Base-by-base conservation (phyloP, 106 monocot genomes). In the Dioscorea dumetorum region DNA sequence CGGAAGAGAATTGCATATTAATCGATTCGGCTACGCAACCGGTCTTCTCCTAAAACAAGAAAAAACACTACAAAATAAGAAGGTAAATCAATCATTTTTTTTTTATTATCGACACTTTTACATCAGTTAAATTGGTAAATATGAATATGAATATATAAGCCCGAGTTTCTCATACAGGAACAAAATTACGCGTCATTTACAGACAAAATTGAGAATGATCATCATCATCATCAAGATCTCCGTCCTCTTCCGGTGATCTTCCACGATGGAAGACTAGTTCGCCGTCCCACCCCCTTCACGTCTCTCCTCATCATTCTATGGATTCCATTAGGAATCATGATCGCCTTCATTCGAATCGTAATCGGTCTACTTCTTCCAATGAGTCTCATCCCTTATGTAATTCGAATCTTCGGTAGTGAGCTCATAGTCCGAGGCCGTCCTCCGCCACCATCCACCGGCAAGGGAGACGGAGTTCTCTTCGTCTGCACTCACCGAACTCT, bases 401-500 rank as follows among this genome's bases (percentile, higher is more conserved):
- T 77, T 61, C 72, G 80, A 11, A 22, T 74, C 22, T 90, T 92
- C 62, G 97, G 97, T 56, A 87, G 92, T 49, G 70, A 73, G 3
- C 71, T 92, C 63, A 74, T 81, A 41, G 80, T 90, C 34, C 67
- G 63, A 16, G 97, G 97, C 41, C 58, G 62, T 9, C 88, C 75
- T 0, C 95, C 95, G 9, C 87, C 84, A 28, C 64, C 76, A 4
- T 17, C 62, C 33, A 11, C 64, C 24, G 33, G 76, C 21, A 16
- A 68, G 4, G 15, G 61, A 41, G 21, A 32, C 59, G 94, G 97
- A n/a, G 78, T 87, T 72, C 90, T 99, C 41, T 99, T 87, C 75
- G 97, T 92, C 14, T 99, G 97, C 82, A 99, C 92, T 62, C 97
- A 99, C 81, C 86, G 97, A 60, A 90, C 92, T 24, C 89, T 99